Base-by-base conservation (phyloP, 805 yeast species). In the Metschnikowia amazonensis region DNA sequence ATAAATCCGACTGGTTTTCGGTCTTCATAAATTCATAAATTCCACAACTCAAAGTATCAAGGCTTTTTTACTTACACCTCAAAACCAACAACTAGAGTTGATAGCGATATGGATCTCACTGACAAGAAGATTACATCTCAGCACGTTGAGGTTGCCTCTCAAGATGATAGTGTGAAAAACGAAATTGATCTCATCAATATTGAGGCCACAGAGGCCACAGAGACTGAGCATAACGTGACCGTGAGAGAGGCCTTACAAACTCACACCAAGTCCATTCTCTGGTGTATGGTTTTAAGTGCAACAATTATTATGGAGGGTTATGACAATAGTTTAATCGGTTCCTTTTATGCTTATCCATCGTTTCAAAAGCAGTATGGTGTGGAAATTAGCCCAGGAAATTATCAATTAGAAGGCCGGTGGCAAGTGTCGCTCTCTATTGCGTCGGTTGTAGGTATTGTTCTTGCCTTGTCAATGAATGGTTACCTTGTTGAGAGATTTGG, bases 401-500 rank as follows among this genome's bases (percentile, higher is more conserved):
- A 35, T 24, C 45, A 48, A 35, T 25, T 48, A 21, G 31, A 41
- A 13, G 49, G 48, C 11, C 36, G 33, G 10, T 48, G 51, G 51
- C 84, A 13, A 64, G 46, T 48, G 29, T 44, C 43, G 14, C 43
- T 48, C 21, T 51, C 55, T 16, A 41, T 45, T 28, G 52, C 57
- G 11, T 39, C 53, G 25, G 36, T 52, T 24, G 62, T 52, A 18
- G 64, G 70, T 45, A 49, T 60, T 14, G 62, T 77, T 42, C 43
- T 74, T 21, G 81, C 80, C 24, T 64, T 75, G 43, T 64, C 67
- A 33, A 42, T 66, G 30, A 69, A 71, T 38, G 79, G 79, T 42
- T 50, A 59, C 44, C 57, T 71, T 23, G 67, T 72, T 20, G 79
- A 76, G 44, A 57, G 58, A 32, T 59, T 64, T 46, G 82, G 82